Evolutionary conservation across 305 asterid genomes (phyloP).

Genomic region (Lippia alba): DNA sequence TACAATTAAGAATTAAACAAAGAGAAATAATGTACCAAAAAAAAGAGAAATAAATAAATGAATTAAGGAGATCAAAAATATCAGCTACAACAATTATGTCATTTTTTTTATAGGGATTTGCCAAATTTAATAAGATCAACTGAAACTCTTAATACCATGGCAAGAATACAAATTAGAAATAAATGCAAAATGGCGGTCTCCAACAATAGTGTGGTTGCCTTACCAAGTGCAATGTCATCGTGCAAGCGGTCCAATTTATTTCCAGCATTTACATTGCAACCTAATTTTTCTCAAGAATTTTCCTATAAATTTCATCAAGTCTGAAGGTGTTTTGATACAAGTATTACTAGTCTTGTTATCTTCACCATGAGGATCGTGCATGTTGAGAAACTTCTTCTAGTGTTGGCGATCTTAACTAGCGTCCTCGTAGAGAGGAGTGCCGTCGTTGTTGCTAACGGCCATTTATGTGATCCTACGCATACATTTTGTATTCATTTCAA

Average conservation of each 20-base stretch:
- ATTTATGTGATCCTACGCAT: slow-evolving; percentile 13
- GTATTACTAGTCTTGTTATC: no score
- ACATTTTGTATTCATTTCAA: slow-evolving; percentile 20
- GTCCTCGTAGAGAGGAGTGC: slow-evolving; percentile 5
- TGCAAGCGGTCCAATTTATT: neutral
- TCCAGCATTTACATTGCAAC: slow-evolving; percentile 6
- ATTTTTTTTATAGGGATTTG: no score
- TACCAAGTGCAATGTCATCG: slow-evolving; percentile 13
- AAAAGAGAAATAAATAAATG: no score
- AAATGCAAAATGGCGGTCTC: slow-evolving; percentile 10
- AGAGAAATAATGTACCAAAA: no score
- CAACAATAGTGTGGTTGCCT: slow-evolving; percentile 17
- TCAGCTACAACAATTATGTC: neutral
- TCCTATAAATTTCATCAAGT: neutral
- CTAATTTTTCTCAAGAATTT: neutral
- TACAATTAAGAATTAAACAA: no score
- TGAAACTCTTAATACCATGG: slow-evolving; percentile 19
- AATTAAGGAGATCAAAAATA: no score
- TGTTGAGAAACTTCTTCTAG: slow-evolving; percentile 16
- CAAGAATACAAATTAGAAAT: slow-evolving; percentile 22
- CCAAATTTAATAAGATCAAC: neutral
- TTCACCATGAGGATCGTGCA: slow-evolving; percentile 26
- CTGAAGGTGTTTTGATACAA: no score
- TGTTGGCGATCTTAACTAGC: slow-evolving; percentile 21
- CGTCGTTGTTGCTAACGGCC: slow-evolving; percentile 22